Evolutionary conservation across 148 eudicot genomes (phyloP).

Genomic region (Amaranthus hypochondriacus): DNA sequence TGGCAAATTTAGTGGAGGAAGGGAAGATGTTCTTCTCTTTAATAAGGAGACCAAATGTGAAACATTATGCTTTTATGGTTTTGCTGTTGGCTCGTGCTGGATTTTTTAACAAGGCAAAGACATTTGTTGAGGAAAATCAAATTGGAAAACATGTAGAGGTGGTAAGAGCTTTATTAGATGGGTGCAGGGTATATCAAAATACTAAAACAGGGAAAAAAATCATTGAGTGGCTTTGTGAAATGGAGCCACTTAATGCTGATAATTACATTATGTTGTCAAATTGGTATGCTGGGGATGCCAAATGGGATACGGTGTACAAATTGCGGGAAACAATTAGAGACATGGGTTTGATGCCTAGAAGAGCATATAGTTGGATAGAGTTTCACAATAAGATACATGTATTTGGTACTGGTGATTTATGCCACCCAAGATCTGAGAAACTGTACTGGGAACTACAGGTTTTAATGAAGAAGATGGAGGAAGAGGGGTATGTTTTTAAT

Average conservation of each 20-base stretch:
- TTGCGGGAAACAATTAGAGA: constrained; percentile 41
- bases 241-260: constrained; percentile 54
- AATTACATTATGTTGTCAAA: constrained; percentile 48
- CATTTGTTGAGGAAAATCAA: constrained; percentile 35
- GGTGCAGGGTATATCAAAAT: constrained; percentile 47
- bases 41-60: constrained; percentile 41
- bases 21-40: constrained; percentile 37
- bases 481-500: constrained; percentile 25
- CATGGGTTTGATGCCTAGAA: constrained; percentile 45
- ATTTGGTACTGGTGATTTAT: constrained; percentile 59
- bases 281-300: constrained; percentile 42
- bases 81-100: constrained; percentile 57
- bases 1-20: constrained; percentile 49
- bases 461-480: constrained; percentile 39
- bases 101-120: constrained; percentile 44
- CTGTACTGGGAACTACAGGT: constrained; percentile 44
- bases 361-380: constrained; percentile 75
- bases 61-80: constrained; percentile 55
- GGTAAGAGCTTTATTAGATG: constrained; percentile 54
- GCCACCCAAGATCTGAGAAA: constrained; percentile 58
- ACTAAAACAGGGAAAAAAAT: constrained; percentile 38
- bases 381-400: constrained; percentile 64
- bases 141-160: constrained; percentile 40
- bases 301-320: constrained; percentile 50
- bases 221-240: constrained; percentile 41